Percentiles rank a stretch among this genome's conserved stretches.
These are phyloP conservation scores for Colletotrichum cereale DNA, from an alignment of 2,329 filamentous ascomycete genomes.

Conservation along the genomic window DNA sequence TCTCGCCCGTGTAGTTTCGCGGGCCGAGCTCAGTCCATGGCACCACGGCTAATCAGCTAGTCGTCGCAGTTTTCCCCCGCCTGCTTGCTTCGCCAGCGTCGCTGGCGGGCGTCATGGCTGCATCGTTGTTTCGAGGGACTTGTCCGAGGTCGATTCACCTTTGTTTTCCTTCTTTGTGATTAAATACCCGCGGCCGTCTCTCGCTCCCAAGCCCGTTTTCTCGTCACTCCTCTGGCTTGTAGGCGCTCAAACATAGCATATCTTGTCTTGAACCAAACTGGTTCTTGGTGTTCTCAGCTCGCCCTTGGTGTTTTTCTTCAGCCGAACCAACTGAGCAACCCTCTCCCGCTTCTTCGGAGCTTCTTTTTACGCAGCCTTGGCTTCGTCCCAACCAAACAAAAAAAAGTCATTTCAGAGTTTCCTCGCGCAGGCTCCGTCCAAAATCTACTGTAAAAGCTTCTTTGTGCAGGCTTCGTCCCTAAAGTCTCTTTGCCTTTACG, in stretches of 20 bases:
- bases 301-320: not conserved
- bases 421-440: too few relatives aligned
- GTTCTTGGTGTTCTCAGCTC: not conserved
- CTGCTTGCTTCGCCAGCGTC: not conserved
- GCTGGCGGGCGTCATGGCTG: not conserved
- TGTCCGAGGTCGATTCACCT: constrained; percentile 16
- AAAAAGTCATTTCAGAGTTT: not conserved
- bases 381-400: too few relatives aligned
- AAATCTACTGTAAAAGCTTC: not conserved
- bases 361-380: not conserved
- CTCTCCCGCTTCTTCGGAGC: not conserved
- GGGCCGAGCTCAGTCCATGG: constrained; percentile 21
- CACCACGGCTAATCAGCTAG: constrained; percentile 9
- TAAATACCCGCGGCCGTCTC: constrained; percentile 31
- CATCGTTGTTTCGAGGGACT: constrained; percentile 23
- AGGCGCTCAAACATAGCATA: not conserved
- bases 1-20: not conserved
- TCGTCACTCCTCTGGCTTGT: not conserved
- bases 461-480: constrained; percentile 17
- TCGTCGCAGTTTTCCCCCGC: constrained; percentile 4
- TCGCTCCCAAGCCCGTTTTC: not conserved
- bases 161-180: constrained; percentile 1
- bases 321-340: constrained; percentile 1
- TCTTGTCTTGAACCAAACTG: not conserved
- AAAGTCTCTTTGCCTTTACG: constrained; percentile 17